Conservation (phyloP, 306 rosid species). For the Boehmeria nivea region DNA sequence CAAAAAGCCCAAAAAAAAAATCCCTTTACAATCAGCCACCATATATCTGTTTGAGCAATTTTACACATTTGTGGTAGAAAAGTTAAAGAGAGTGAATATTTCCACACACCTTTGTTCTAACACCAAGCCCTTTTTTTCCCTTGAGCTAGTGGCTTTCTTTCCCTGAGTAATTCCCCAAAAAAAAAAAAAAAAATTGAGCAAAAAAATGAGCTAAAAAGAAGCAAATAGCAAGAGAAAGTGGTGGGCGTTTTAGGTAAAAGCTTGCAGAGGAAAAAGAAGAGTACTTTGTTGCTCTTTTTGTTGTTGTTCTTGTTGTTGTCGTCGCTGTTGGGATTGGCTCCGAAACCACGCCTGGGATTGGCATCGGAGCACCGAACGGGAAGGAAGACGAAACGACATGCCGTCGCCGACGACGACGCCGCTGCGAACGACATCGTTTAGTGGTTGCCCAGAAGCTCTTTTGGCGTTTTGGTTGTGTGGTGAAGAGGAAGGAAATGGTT, state of each 20-base stretch:
- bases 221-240: background rate
- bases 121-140: conserved; percentile 24
- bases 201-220: background rate
- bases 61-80: no score
- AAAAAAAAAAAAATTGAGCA: background rate
- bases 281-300: conserved; percentile 19
- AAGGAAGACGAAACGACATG: conserved; percentile 25
- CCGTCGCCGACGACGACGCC: conserved; percentile 23
- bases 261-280: no score
- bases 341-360: conserved; percentile 53
- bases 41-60: no score
- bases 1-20: no score
- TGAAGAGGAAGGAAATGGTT: no score
- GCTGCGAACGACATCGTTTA: conserved; percentile 9
- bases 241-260: no score
- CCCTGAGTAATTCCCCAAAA: conserved; percentile 21
- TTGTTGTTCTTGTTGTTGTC: conserved; percentile 19
- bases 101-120: conserved; percentile 24
- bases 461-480: no score
- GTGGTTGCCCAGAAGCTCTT: no score
- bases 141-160: conserved; percentile 12
- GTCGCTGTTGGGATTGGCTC: conserved; percentile 36
- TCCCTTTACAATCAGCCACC: no score
- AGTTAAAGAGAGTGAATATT: no score
- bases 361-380: conserved; percentile 49